Evolutionary conservation across 1,139 yeast genomes (phyloP), one percentile per base, ranked within the genome.

Genomic region (Lodderomyces oxycetoniae): DNA sequence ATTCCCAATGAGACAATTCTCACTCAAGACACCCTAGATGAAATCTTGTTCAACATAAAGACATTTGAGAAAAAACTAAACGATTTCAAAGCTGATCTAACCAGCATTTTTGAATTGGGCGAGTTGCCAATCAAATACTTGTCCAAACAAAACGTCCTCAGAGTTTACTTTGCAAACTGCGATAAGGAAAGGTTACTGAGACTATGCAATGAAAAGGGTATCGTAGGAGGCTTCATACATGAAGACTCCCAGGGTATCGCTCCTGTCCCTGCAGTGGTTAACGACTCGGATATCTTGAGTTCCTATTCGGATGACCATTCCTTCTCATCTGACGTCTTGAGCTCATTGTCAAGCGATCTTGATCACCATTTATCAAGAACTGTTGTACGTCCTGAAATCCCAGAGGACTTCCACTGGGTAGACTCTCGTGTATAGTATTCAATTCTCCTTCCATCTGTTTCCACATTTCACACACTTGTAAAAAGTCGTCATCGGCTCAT

Each of bases 391-490:
- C n/a, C n/a, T n/a, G n/a, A n/a, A n/a, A n/a, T n/a, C n/a, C n/a
- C n/a, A n/a, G n/a, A n/a, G n/a, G n/a, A n/a, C n/a, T n/a, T n/a
- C n/a, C n/a, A n/a, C n/a, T n/a, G n/a, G n/a, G n/a, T n/a, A n/a
- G n/a, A n/a, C n/a, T n/a, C n/a, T n/a, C n/a, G n/a, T n/a, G n/a
- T n/a, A n/a, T n/a, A n/a, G n/a, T n/a, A n/a, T n/a, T 42, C 59
- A 91, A 50, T 91, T 91, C 53, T 91, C 98, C 63, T 96, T 82
- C 98, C 98, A 91, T 60, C 91, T 94, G 56, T 88, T 77, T 29
- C 88, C 86, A 65, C 98, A 91, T 45, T 77, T 81, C 31, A 87
- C 88, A 66, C 98, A 91, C 59, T 83, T 87, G 59, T 85, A 87
- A 57, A 91, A 91, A 3, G 97, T 89, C 1, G 97, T 91, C 96